Evolutionary conservation across 2,329 filamentous ascomycete genomes (phyloP), one percentile per base, ranked within the genome.

Genomic region (Rasamsonia emersonii): DNA sequence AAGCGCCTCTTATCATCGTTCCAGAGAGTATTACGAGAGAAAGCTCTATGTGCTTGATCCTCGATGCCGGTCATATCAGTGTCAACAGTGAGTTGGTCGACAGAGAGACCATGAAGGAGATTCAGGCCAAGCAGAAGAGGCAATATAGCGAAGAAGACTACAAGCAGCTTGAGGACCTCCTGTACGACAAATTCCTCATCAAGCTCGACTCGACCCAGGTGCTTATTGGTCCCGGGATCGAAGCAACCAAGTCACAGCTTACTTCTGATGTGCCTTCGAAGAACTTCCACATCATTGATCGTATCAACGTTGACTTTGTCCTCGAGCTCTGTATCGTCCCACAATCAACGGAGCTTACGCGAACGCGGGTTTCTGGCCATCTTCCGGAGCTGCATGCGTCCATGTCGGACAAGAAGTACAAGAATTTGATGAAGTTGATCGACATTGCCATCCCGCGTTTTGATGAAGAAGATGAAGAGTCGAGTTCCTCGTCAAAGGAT

Each of bases 311-410:
- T 46, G 85, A 96, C 55, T 96, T 99, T 54, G 78, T 86, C 8
- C 77, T 99, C n/a, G 88, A 95, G 54, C 81, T 83, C 13, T 98
- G 88, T 5, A 99, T 99, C 45, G 67, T 98, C n/a, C 91, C 91
- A 0, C 95, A 95, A 53, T 86, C 86, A 1, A 82, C 89, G 0
- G 93, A 95, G 41, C 66, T 99, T 29, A 93, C 91, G 9, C 91
- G 91, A 49, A 79, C 95, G 45, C 82, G 85, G 39, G 77, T 99
- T 19, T 93, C 86, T 1, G 91, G 91, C 2, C 86, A 93, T 47
- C 68, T 99, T 32, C 91, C 93, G 1, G 79, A 96, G 32, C 69
- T 99, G 1, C 89, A 96, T 55, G 91, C 84, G 8, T 84, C 83
- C 0, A 79, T 93, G 21, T 96, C 91, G 0, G 93, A 99, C 49